phyloP scores from a whole-genome alignment of 2,329 filamentous ascomycete genomes.

The Fusarium nurragi region DNA sequence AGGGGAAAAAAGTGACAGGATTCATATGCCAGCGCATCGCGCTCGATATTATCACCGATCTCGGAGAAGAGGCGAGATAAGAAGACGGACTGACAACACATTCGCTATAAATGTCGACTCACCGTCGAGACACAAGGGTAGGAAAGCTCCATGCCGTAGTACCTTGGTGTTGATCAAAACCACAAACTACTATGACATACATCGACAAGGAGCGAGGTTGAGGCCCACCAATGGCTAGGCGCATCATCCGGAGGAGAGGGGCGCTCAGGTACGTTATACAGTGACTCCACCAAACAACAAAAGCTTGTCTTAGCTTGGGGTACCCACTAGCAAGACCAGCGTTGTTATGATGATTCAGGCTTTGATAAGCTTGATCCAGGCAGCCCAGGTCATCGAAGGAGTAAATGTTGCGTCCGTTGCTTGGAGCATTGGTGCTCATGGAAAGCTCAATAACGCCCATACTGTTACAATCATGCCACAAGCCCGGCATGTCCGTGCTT shows the following conservation, averaged over 20 bases:
- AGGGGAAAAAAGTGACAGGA: background rate
- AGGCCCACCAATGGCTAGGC: slow-evolving; percentile 5
- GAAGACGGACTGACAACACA: background rate
- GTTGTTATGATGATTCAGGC: slow-evolving; percentile 21
- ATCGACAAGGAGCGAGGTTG: background rate
- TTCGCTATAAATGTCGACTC: background rate
- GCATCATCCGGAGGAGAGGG: background rate
- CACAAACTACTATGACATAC: background rate
- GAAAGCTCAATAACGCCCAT: background rate
- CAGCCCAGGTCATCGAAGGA: background rate
- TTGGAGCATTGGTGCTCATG: background rate
- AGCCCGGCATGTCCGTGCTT: background rate
- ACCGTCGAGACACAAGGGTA: background rate
- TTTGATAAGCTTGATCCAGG: slow-evolving; percentile 11
- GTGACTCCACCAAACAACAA: background rate
- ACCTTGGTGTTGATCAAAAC: background rate
- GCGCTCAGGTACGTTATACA: background rate
- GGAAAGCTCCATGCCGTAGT: background rate
- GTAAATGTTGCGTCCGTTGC: background rate
- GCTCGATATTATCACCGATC: background rate
- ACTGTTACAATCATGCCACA: background rate
- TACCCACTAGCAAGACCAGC: slow-evolving; percentile 7
- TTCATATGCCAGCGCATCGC: background rate
- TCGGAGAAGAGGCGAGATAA: background rate
- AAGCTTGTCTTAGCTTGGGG: slow-evolving; percentile 30